Evolutionary conservation across 2,329 filamentous ascomycete species (phyloP), one percentile per base, ranked within the genome.

Genomic region (Cercospora sesami): DNA sequence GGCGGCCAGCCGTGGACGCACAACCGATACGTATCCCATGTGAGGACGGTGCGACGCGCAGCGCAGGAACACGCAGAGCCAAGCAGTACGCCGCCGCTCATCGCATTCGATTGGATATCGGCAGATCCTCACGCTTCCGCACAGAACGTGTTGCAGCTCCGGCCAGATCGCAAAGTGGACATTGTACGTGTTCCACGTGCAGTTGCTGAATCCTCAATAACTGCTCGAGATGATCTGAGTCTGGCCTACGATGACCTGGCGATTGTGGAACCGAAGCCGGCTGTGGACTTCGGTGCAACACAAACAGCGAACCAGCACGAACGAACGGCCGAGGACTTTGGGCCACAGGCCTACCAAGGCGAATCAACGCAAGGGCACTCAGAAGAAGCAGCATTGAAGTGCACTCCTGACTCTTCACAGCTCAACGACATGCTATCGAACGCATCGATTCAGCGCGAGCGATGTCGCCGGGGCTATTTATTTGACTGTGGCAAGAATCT

Each of bases 401-500:
- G 66, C 45, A 55, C 39, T 14, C 59, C 66, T 23, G 65, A 69
- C 10, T 70, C 73, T 23, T 63, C 73, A n/a, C 70, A 70, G 10
- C 45, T 77, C 5, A 57, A 69, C 12, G 65, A 63, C 23, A 36
- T 77, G 16, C 65, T 77, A 10, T 70, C 76, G 10, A 61, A 70
- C 26, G 64, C 71, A 0, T 80, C 81, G 1, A 76, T 85, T 5
- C 81, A 83, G 57, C 82, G 83, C 53, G 78, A 83, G 69, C 83
- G 88, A 14, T 89, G 87, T 73, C 81, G 82, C 67, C 85, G 86
- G 74, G 88, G 83, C 16, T 85, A 85, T 69, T 78, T 81, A 6
- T 82, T 89, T 58, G 82, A 93, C 73, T 88, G 87, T 67, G 79
- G 80, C 16, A 85, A 82, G 59, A 95, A 95, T 74, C 85, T 86